phyloP scores from a whole-genome alignment of 2,329 filamentous ascomycete species.

The Rhytidhysteron rufulum region DNA sequence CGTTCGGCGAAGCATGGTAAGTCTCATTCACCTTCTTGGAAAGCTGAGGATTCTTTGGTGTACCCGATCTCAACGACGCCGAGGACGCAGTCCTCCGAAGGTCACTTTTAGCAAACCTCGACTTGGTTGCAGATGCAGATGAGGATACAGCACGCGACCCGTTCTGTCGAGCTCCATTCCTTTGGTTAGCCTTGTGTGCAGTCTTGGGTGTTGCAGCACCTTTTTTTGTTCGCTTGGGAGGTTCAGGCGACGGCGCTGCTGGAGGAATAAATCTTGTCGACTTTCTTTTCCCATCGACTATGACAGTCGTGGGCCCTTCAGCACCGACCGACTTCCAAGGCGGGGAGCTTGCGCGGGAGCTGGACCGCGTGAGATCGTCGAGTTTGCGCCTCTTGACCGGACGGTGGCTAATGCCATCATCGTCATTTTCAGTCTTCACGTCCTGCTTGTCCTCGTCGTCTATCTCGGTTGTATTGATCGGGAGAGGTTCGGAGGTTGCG shows the following conservation, averaged over 20 bases:
- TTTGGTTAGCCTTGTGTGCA: slow-evolving; percentile 25
- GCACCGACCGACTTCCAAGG: slow-evolving; percentile 88
- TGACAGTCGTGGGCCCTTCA: slow-evolving; percentile 83
- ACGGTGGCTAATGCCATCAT: slow-evolving; percentile 23
- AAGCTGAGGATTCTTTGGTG: slow-evolving; percentile 30
- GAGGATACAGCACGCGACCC: slow-evolving; percentile 19
- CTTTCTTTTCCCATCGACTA: slow-evolving; percentile 59
- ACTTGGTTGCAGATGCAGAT: slow-evolving; percentile 11
- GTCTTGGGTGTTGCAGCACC: slow-evolving; percentile 16
- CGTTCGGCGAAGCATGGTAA: slow-evolving; percentile 15
- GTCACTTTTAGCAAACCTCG: slow-evolving; percentile 13
- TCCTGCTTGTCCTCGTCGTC: slow-evolving; percentile 19
- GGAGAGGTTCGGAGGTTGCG: slow-evolving; percentile 9
- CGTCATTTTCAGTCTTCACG: slow-evolving; percentile 18
- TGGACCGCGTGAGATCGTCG: slow-evolving; percentile 32
- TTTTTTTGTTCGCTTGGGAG: slow-evolving; percentile 33
- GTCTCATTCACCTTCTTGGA: slow-evolving; percentile 21
- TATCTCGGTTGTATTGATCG: slow-evolving; percentile 24
- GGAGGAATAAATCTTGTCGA: slow-evolving; percentile 57
- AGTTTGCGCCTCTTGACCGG: slow-evolving; percentile 62
- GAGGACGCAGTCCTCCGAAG: slow-evolving; percentile 20
- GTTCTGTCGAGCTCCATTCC: slow-evolving; percentile 15
- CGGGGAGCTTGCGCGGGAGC: slow-evolving; percentile 63
- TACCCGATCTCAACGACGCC: slow-evolving; percentile 16
- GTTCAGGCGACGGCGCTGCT: slow-evolving; percentile 44